Percentiles rank a stretch among this genome's conserved stretches.
phyloP scores from a whole-genome alignment of 306 rosid genomes.

The Cicer judaicum region DNA sequence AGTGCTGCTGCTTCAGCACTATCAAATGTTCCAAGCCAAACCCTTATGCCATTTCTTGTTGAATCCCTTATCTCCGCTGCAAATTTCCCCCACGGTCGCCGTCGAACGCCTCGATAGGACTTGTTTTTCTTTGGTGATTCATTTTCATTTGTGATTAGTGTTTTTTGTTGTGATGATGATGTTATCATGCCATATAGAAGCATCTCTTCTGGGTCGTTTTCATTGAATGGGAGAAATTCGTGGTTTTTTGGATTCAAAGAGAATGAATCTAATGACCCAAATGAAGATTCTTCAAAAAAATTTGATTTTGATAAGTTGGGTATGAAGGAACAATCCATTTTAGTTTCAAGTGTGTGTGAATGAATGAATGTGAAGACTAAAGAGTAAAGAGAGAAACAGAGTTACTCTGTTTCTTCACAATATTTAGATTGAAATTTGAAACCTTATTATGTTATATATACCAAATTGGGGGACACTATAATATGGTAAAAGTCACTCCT shows the following conservation, averaged over 20 bases:
- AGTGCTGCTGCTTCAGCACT: constrained; percentile 93
- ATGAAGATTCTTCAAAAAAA: constrained; percentile 58
- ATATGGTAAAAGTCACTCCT: background rate
- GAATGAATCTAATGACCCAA: constrained; percentile 57
- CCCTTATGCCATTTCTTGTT: constrained; percentile 65
- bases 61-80: constrained; percentile 94
- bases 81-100: constrained; percentile 93
- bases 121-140: constrained; percentile 55
- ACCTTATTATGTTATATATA: constrained; percentile 22
- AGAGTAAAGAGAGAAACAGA: background rate
- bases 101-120: constrained; percentile 74
- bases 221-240: constrained; percentile 71
- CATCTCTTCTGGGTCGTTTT: constrained; percentile 88
- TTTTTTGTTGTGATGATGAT: background rate
- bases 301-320: constrained; percentile 53
- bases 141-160: constrained; percentile 45
- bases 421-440: background rate
- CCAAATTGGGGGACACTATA: background rate
- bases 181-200: constrained; percentile 64
- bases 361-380: background rate
- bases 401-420: constrained; percentile 15
- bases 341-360: background rate
- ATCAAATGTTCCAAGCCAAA: constrained; percentile 98
- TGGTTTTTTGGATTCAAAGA: constrained; percentile 43
- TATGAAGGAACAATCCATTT: constrained; percentile 47